Base-by-base conservation (phyloP, 2,329 filamentous ascomycete species). In the Hortaea werneckii region DNA sequence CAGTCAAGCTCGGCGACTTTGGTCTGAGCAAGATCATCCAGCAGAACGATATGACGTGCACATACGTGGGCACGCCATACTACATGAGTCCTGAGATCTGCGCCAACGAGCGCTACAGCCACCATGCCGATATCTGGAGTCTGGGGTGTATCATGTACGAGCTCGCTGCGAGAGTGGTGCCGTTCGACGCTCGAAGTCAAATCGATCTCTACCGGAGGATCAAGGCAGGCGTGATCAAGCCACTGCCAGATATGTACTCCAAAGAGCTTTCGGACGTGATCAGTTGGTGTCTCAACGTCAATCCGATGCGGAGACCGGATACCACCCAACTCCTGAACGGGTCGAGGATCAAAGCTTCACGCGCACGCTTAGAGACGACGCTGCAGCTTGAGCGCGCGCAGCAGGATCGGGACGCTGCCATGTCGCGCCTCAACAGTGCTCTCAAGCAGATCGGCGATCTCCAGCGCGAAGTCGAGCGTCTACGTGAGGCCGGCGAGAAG, bases 71-170 rank as follows among this genome's bases (percentile, higher is more conserved):
- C 43, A 98, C 92, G 0, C 92, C 92, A 0, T 98, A 95, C 67
- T 98, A 98, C 71, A 98, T 98, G 92, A 96, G 90, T 1, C 92
- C 92, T 1, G 92, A 98, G 66, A 95, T 98, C 52, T 95, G 87
- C 68, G 88, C 85, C 3, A 87, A 87, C 12, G 90, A 96, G 65
- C 82, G 87, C 61, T 98, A 98, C 67, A 95, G 88, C 0, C 79
- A 94, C 48, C 89, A 94, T 66, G 96, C 90, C 1, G 92, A 98
- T 62, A 95, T 98, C 53, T 98, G 92, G 92, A 90, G 90, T 5
- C 70, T 98, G 40, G 92, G 92, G 3, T 98, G 92, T 67, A 95
- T 98, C 64, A 94, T 98, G 64, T 98, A 96, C 70, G 92, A 98
- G 65, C 84, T 98, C 45, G 96, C 92, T 67, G 77, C 88, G 26